Evolutionary conservation across 352 stramenopile species (phyloP), one percentile per base, ranked within the genome.

Genomic region (Globisporangium solare): DNA sequence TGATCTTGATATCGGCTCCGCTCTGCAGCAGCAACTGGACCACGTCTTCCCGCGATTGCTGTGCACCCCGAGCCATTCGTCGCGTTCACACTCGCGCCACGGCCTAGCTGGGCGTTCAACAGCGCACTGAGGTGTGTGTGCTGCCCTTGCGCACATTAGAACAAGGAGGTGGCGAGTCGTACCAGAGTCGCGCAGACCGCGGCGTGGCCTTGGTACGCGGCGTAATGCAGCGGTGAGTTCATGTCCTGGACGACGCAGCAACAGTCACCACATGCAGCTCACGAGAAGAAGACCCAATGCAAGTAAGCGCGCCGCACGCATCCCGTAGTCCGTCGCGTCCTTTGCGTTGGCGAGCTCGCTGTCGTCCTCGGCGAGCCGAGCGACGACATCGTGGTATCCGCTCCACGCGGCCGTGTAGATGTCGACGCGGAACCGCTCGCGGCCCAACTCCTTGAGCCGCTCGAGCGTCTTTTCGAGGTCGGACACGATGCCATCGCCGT

Each of bases 211-310:
- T 86, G 74, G 56, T 92, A 91, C 17, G 80, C 80, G 4, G 83
- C 76, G 43, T 91, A 92, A 50, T 92, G 83, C n/a, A 92, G 66
- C 27, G 83, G 59, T 0, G 73, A 76, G 55, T 91, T 91, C 24
- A 60, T 40, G 22, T 78, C 70, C 80, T 89, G 48, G 21, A 53
- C 35, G 21, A 53, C 35, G 24, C 5, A 54, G 21, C n/a, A 14
- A 49, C 17, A 6, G 15, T 7, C 3, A 50, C 24, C 15, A 20
- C 15, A 56, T 1, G 20, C 31, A 8, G 27, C 1, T 27, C 31
- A 55, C 7, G 22, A 15, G 27, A 35, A 35, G 27, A 35, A 15
- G 2, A 20, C 31, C 12, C 13, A 24, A 10, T n/a, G n/a, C n/a
- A n/a, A n/a, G n/a, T 6, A 56, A 31, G 18, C 12, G 32, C 32